These are phyloP conservation scores for Barnettozyma wickerhamii DNA, from an alignment of 805 yeast species.

Conservation along the genomic window DNA sequence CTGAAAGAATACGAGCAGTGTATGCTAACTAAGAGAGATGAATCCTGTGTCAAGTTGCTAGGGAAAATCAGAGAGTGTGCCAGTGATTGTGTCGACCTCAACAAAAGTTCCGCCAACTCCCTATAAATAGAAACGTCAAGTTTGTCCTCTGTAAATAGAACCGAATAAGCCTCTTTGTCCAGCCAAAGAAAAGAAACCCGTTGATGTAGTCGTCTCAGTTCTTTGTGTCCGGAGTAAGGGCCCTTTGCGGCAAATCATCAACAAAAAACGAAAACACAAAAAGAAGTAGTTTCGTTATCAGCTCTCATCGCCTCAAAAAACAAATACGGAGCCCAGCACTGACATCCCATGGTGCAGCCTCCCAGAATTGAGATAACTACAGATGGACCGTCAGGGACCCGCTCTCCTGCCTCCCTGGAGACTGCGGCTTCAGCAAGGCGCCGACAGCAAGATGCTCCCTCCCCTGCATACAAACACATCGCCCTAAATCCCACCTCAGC, in stretches of 20 bases:
- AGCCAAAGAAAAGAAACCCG: too few relatives aligned
- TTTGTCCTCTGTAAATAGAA: neutral
- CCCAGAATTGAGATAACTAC: neutral
- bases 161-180: neutral
- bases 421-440: neutral
- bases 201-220: too few relatives aligned
- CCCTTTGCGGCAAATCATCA: too few relatives aligned
- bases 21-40: constrained; percentile 41
- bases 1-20: constrained; percentile 66
- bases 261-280: too few relatives aligned
- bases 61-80: constrained; percentile 64
- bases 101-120: constrained; percentile 18
- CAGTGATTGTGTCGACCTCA: constrained; percentile 30
- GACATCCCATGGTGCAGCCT: neutral
- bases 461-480: neutral
- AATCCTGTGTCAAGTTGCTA: constrained; percentile 51
- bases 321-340: too few relatives aligned
- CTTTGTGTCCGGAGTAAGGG: too few relatives aligned
- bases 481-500: neutral
- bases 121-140: constrained; percentile 1
- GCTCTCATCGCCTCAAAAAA: too few relatives aligned
- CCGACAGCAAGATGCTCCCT: neutral
- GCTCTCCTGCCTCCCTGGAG: neutral
- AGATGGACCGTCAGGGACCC: neutral
- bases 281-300: too few relatives aligned